Conservation (phyloP, 176 grass and related monocot genomes). For the Lolium multiflorum region DNA sequence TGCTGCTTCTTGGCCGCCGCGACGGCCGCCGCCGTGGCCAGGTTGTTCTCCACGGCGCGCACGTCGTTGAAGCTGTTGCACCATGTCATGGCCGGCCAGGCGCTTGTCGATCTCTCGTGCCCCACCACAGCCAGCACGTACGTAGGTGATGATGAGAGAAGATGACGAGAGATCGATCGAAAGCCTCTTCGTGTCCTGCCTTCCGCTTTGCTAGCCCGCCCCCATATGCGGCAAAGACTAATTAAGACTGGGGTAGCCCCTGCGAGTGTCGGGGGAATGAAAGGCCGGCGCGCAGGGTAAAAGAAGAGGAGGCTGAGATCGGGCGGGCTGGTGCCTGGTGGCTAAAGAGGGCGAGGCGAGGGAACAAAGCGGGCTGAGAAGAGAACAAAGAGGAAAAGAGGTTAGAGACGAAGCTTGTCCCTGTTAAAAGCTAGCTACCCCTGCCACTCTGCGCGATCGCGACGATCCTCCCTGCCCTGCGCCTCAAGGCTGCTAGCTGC, state of each 20-base stretch:
- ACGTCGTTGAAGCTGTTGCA: conserved; percentile 83
- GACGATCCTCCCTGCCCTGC: conserved; percentile 2
- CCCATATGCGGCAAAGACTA: conserved; percentile 47
- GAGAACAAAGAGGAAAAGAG: conserved; percentile 78
- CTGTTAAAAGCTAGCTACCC: conserved; percentile 58
- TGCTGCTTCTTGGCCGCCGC: conserved; percentile 57
- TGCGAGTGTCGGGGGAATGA: conserved; percentile 43
- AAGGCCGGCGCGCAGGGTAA: neutral
- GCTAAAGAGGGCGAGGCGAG: conserved; percentile 43
- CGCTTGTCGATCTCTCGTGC: neutral
- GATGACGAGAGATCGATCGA: neutral
- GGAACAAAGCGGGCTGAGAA: conserved; percentile 65
- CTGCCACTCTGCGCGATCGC: neutral
- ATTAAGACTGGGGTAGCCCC: conserved; percentile 31
- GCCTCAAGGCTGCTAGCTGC: neutral
- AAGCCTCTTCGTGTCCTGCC: conserved; percentile 24
- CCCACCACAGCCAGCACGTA: neutral
- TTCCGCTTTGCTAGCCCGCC: conserved; percentile 41
- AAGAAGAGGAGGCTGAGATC: conserved; percentile 36
- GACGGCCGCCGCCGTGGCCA: conserved; percentile 49
- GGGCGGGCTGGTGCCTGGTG: conserved; percentile 11
- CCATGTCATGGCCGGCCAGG: conserved; percentile 72
- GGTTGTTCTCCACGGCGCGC: conserved; percentile 71
- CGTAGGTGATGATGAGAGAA: conserved; percentile 1
- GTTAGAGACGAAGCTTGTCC: conserved; percentile 73